Percentiles rank a stretch among this genome's conserved stretches.
phyloP scores from a whole-genome alignment of 306 rosid genomes.

The Trifolium dubium region DNA sequence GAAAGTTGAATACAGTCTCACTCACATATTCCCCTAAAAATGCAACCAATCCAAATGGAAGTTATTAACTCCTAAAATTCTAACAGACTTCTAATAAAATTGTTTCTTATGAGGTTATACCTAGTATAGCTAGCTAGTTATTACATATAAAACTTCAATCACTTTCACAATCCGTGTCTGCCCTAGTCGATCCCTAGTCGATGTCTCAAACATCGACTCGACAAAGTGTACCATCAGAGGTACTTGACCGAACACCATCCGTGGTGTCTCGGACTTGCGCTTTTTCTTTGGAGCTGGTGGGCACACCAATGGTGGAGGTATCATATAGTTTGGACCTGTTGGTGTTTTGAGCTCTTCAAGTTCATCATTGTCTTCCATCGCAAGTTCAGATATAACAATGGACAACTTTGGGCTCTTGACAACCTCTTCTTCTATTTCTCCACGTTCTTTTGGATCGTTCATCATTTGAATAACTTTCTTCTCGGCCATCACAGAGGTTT shows the following conservation, averaged over 20 bases:
- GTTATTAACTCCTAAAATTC: not conserved
- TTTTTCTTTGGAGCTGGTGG: constrained; percentile 1
- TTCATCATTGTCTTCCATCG: not conserved
- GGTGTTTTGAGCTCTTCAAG: constrained; percentile 1
- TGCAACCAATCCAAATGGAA: not conserved
- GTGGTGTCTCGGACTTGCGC: not conserved
- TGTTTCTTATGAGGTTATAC: too few species aligned
- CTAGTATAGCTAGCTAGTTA: too few species aligned
- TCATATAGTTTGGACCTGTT: not conserved
- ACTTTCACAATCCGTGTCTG: not conserved
- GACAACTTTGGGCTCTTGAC: not conserved
- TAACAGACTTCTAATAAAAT: not conserved
- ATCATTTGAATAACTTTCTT: not conserved
- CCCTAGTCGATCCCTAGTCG: too few species aligned
- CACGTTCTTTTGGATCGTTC: not conserved
- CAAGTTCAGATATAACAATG: not conserved
- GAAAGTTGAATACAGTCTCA: not conserved
- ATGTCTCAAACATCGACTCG: not conserved
- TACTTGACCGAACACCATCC: not conserved
- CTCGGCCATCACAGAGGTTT: not conserved
- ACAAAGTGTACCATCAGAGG: not conserved
- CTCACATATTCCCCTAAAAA: not conserved
- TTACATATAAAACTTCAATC: not conserved
- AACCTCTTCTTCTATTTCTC: not conserved
- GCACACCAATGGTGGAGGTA: not conserved